phyloP scores from a whole-genome alignment of 371 early-diverging fungal genomes.

The Mortierella sp. region DNA sequence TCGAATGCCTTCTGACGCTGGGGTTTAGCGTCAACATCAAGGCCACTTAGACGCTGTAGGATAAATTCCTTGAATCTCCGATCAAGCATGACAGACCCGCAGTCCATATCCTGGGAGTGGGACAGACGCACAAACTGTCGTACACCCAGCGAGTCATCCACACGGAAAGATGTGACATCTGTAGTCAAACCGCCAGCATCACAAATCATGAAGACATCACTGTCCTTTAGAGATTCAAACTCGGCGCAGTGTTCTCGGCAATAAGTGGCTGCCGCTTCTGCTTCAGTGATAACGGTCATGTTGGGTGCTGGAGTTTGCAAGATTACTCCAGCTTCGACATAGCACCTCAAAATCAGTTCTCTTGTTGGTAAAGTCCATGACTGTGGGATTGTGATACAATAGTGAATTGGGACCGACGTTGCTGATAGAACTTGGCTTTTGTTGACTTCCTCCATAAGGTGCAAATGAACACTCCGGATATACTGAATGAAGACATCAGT shows the following conservation, averaged over 20 bases:
- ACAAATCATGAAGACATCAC: constrained; percentile 60
- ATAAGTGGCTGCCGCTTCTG: constrained; percentile 54
- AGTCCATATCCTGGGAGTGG: constrained; percentile 40
- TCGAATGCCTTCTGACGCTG: constrained; percentile 52
- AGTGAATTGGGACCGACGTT: constrained; percentile 46
- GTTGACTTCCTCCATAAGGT: constrained; percentile 51
- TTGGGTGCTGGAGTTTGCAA: constrained; percentile 47
- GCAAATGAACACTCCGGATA: constrained; percentile 33
- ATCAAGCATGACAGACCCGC: constrained; percentile 52
- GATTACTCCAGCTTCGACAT: constrained; percentile 47
- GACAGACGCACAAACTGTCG: constrained; percentile 53
- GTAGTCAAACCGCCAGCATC: constrained; percentile 54
- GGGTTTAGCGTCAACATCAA: constrained; percentile 46
- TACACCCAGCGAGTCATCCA: constrained; percentile 46
- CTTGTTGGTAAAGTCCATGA: constrained; percentile 53
- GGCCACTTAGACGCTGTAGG: constrained; percentile 19
- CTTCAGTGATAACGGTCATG: constrained; percentile 56
- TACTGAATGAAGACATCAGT: constrained; percentile 51
- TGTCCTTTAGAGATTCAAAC: constrained; percentile 43
- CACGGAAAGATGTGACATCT: constrained; percentile 40
- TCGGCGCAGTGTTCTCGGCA: constrained; percentile 54
- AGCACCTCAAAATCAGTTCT: constrained; percentile 51
- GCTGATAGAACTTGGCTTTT: constrained; percentile 47
- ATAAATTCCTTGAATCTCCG: constrained; percentile 35
- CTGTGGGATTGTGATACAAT: constrained; percentile 51